A percentile compares a stretch with the other conserved stretches of the same genome.
phyloP scores from a whole-genome alignment of 176 grass and related monocot species.

The Avena sativa region DNA sequence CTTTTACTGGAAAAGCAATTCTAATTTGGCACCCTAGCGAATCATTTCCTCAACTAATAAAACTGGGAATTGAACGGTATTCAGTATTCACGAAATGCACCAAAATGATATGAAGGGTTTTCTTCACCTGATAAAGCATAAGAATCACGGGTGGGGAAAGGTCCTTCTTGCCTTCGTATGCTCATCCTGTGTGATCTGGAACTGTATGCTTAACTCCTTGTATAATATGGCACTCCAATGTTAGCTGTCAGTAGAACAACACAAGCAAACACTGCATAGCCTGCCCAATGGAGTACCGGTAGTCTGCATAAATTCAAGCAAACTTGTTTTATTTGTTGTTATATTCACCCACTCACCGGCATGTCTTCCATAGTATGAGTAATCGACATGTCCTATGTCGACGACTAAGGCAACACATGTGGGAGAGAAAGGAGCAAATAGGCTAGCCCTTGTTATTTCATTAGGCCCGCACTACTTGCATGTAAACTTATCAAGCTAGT shows the following conservation, averaged over 20 bases:
- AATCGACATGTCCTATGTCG: background rate
- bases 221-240: background rate
- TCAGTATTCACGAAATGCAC: background rate
- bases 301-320: background rate
- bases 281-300: background rate
- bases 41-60: background rate
- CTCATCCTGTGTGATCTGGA: background rate
- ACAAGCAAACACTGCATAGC: background rate
- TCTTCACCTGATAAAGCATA: constrained; percentile 4
- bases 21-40: background rate
- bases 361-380: background rate
- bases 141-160: constrained; percentile 4
- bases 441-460: background rate
- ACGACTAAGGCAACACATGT: background rate
- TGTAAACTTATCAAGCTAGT: background rate
- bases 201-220: background rate
- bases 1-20: background rate
- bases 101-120: no score
- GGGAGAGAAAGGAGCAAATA: constrained; percentile 24
- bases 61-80: background rate
- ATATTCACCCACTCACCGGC: background rate
- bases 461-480: background rate
- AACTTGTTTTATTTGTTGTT: background rate
- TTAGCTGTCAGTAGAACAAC: background rate
- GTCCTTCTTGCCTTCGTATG: constrained; percentile 10